Conservation (phyloP, 2,329 filamentous ascomycete species). For the Pestalotiopsis fici region DNA sequence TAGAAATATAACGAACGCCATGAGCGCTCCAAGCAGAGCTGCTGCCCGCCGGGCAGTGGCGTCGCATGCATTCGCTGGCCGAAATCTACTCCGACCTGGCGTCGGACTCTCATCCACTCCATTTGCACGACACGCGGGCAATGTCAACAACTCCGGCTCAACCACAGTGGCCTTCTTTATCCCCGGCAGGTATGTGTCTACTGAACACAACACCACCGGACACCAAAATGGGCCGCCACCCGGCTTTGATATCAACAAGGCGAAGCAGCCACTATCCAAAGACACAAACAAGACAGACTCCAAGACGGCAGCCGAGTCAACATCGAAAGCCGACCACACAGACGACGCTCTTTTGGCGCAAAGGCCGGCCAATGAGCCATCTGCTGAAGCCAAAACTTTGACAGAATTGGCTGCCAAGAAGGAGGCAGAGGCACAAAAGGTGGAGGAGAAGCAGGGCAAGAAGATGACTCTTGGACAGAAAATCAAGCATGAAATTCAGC, state of each 20-base stretch:
- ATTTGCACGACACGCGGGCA: conserved; percentile 47
- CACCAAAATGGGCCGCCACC: conserved; percentile 71
- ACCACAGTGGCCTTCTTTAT: conserved; percentile 59
- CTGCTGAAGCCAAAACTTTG: conserved; percentile 45
- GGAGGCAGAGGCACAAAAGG: conserved; percentile 60
- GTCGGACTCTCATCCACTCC: conserved; percentile 47
- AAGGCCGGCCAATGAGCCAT: conserved; percentile 29
- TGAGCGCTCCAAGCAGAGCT: conserved; percentile 50
- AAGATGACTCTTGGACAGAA: conserved; percentile 89
- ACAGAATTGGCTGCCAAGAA: conserved; percentile 66
- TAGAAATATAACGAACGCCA: neutral
- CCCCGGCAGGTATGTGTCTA: conserved; percentile 57
- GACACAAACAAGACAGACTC: conserved; percentile 39
- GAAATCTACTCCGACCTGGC: conserved; percentile 44
- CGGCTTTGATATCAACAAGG: conserved; percentile 87
- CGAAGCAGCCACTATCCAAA: conserved; percentile 78
- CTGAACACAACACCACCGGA: conserved; percentile 57
- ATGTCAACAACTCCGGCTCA: conserved; percentile 41
- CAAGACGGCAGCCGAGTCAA: conserved; percentile 30
- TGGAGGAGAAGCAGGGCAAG: conserved; percentile 74
- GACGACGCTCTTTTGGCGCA: conserved; percentile 26
- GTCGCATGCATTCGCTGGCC: conserved; percentile 53
- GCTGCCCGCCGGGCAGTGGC: conserved; percentile 56
- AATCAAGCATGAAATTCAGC: conserved; percentile 88
- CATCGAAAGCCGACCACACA: conserved; percentile 28